phyloP scores from a whole-genome alignment of 2,329 filamentous ascomycete genomes.

The Colletotrichum sojae region DNA sequence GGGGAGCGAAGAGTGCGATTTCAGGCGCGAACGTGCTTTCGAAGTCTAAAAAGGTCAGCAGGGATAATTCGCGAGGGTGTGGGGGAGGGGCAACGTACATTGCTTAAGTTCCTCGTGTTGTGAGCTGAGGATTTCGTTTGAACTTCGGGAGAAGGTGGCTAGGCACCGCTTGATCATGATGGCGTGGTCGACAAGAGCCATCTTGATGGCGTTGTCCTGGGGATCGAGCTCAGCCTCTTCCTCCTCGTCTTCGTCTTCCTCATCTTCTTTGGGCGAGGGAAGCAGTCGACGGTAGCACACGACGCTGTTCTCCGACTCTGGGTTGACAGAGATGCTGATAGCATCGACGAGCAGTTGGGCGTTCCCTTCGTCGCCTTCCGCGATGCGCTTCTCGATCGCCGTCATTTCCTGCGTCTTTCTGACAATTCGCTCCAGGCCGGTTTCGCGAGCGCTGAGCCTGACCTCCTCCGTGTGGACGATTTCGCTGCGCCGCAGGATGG shows the following conservation, averaged over 20 bases:
- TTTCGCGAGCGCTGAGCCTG: conserved; percentile 81
- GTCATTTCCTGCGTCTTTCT: conserved; percentile 91
- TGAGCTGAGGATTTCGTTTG: conserved; percentile 69
- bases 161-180: conserved; percentile 89
- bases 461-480: conserved; percentile 79
- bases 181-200: conserved; percentile 90
- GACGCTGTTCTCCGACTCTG: conserved; percentile 81
- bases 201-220: conserved; percentile 84
- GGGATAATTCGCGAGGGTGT: neutral
- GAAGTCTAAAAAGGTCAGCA: conserved; percentile 64
- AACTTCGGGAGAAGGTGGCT: conserved; percentile 75
- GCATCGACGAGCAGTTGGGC: conserved; percentile 81
- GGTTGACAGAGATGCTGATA: conserved; percentile 82
- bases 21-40: conserved; percentile 75
- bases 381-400: conserved; percentile 79
- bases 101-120: conserved; percentile 72
- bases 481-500: conserved; percentile 89
- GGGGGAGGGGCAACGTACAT: conserved; percentile 65
- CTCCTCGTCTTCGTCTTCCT: conserved; percentile 55
- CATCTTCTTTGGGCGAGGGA: conserved; percentile 62
- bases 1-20: conserved; percentile 72
- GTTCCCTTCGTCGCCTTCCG: conserved; percentile 79
- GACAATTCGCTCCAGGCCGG: conserved; percentile 90
- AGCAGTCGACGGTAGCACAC: conserved; percentile 83
- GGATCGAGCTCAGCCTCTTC: conserved; percentile 65